phyloP scores from a whole-genome alignment of 148 eudicot species.

The Camellia japonica region DNA sequence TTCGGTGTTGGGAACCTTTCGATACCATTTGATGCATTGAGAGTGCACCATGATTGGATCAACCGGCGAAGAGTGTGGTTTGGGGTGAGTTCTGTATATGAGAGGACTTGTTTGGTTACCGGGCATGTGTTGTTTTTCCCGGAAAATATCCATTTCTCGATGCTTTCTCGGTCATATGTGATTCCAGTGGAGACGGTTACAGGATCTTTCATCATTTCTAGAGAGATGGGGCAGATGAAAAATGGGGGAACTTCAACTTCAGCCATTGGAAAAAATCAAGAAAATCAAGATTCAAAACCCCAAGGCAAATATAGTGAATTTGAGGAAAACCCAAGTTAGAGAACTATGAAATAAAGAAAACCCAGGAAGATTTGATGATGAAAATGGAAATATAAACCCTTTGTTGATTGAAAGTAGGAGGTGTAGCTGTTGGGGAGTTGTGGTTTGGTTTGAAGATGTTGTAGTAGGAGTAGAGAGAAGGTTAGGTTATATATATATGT shows the following conservation, averaged over 20 bases:
- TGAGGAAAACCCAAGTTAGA: neutral
- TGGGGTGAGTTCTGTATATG: slow-evolving; percentile 45
- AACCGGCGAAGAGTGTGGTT: slow-evolving; percentile 77
- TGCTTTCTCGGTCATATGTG: slow-evolving; percentile 68
- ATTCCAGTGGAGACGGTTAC: slow-evolving; percentile 69
- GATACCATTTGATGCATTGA: slow-evolving; percentile 61
- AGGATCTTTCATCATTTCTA: slow-evolving; percentile 75
- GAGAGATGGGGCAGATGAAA: slow-evolving; percentile 68
- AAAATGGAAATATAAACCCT: neutral
- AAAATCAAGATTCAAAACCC: neutral
- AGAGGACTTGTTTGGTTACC: slow-evolving; percentile 62
- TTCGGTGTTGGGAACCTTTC: slow-evolving; percentile 74
- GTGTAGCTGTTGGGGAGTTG: slow-evolving; percentile 19
- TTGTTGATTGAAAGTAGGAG: neutral
- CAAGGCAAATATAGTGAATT: neutral
- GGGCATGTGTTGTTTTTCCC: slow-evolving; percentile 58
- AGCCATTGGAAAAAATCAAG: slow-evolving; percentile 13
- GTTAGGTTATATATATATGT: neutral
- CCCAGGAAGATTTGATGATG: neutral
- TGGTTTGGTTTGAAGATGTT: slow-evolving; percentile 23
- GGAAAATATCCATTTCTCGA: slow-evolving; percentile 62
- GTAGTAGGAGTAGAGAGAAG: neutral
- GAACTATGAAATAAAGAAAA: neutral
- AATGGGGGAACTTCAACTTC: slow-evolving; percentile 64
- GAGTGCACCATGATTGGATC: slow-evolving; percentile 86